A percentile compares a stretch with the other conserved stretches of the same genome.
These are phyloP conservation scores for Inga leiocalycina DNA, from an alignment of 306 rosid genomes.

Conservation along the genomic window DNA sequence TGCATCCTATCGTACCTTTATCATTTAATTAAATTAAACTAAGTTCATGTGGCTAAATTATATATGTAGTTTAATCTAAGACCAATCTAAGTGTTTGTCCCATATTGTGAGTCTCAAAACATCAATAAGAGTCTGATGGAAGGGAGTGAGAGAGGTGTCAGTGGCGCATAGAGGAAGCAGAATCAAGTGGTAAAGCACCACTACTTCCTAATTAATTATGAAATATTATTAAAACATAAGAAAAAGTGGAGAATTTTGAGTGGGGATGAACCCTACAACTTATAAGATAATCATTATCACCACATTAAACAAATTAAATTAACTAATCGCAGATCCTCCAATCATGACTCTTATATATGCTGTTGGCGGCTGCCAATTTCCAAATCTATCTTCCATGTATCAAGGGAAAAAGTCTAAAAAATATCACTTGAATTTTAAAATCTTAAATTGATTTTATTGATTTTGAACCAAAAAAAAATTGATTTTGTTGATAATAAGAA, in stretches of 20 bases:
- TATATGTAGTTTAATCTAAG: neutral
- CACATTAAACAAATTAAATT: neutral
- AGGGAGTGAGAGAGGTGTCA: neutral
- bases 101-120: neutral
- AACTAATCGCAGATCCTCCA: constrained; percentile 27
- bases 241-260: neutral
- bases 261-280: neutral
- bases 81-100: neutral
- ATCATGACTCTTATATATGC: constrained; percentile 35
- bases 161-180: constrained; percentile 10
- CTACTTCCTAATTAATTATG: neutral
- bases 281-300: neutral
- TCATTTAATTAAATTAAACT: neutral
- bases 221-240: neutral
- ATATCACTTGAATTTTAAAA: too few species aligned
- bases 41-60: neutral
- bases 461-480: too few species aligned
- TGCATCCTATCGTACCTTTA: neutral
- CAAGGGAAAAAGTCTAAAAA: too few species aligned
- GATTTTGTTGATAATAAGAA: too few species aligned
- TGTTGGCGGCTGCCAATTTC: constrained; percentile 24
- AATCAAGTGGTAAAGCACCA: neutral
- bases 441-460: too few species aligned
- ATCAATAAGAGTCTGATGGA: neutral
- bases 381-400: neutral